Percentiles rank a stretch among this genome's conserved stretches.
phyloP scores from a whole-genome alignment of 805 yeast genomes.

The Starmerella stellata region DNA sequence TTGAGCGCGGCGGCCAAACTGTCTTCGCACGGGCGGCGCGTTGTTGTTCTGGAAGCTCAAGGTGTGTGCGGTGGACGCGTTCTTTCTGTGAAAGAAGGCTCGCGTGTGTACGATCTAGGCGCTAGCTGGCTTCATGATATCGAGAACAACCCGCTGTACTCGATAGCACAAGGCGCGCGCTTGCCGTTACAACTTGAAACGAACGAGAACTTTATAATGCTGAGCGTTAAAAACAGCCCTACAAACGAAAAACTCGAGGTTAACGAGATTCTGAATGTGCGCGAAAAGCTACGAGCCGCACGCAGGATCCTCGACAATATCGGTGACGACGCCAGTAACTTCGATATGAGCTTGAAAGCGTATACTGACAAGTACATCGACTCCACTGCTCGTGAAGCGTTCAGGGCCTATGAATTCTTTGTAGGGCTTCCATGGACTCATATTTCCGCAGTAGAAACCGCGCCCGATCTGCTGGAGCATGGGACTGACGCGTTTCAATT shows the following conservation, averaged over 20 bases:
- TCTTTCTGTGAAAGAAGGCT: slow-evolving; percentile 25
- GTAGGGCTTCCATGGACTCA: slow-evolving; percentile 3
- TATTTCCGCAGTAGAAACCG: slow-evolving; percentile 4
- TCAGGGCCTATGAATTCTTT: slow-evolving; percentile 1
- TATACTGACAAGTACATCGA: background rate
- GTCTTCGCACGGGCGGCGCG: slow-evolving; percentile 27
- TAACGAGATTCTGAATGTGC: background rate
- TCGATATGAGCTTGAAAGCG: slow-evolving; percentile 3
- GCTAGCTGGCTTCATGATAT: slow-evolving; percentile 86
- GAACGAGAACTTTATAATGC: background rate
- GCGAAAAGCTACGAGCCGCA: background rate
- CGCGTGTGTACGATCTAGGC: slow-evolving; percentile 47
- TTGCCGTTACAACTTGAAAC: background rate
- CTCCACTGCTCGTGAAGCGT: background rate
- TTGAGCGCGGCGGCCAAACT: slow-evolving; percentile 48
- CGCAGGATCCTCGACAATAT: background rate
- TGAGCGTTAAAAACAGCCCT: background rate
- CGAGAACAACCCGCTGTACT: slow-evolving; percentile 37
- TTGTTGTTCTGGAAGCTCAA: slow-evolving; percentile 46
- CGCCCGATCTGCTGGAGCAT: slow-evolving; percentile 1
- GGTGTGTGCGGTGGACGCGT: slow-evolving; percentile 51
- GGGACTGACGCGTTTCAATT: slow-evolving; percentile 2
- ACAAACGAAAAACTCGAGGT: background rate
- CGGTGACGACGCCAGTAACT: slow-evolving; percentile 4
- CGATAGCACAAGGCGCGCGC: background rate